Evolutionary conservation across 495 filamentous ascomycete species (phyloP).

Genomic region (Penicillium manginii): DNA sequence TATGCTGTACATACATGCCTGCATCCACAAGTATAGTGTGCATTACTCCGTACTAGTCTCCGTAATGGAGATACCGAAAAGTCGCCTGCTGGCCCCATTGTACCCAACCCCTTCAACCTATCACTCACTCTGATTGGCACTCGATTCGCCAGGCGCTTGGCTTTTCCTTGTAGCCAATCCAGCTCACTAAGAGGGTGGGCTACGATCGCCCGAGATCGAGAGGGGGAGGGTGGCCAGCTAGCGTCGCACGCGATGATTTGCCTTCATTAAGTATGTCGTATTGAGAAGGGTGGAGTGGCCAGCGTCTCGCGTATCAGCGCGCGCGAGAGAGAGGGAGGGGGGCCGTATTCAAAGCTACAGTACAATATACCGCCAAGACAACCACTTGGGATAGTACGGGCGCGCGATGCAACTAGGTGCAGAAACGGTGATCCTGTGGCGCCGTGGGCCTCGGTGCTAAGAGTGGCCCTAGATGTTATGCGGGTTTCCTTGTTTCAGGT

Average conservation of each 20-base stretch:
- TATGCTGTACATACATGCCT: neutral
- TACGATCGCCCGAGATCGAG: slow-evolving; percentile 25
- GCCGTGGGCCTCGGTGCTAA: neutral
- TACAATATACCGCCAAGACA: neutral
- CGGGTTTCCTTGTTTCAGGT: slow-evolving; percentile 2
- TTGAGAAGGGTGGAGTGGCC: neutral
- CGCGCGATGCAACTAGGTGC: slow-evolving; percentile 11
- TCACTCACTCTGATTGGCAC: slow-evolving; percentile 4
- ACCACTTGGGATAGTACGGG: neutral
- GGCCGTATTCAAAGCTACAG: neutral
- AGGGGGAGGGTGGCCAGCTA: neutral
- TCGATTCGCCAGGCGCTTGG: slow-evolving; percentile 13
- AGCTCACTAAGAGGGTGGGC: neutral
- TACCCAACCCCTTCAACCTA: neutral
- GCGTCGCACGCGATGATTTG: slow-evolving; percentile 10
- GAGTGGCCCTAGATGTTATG: neutral
- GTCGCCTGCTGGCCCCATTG: neutral
- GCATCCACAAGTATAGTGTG: neutral
- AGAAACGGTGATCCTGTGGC: slow-evolving; percentile 20
- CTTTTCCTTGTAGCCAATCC: slow-evolving; percentile 12
- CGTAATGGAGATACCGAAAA: neutral
- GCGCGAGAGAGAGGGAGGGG: neutral
- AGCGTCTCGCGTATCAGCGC: neutral
- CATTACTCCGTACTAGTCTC: neutral
- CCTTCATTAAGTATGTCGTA: slow-evolving; percentile 8